These are phyloP conservation scores for Talaromyces sp. DNA, from an alignment of 2,329 filamentous ascomycete genomes.

Conservation along the genomic window DNA sequence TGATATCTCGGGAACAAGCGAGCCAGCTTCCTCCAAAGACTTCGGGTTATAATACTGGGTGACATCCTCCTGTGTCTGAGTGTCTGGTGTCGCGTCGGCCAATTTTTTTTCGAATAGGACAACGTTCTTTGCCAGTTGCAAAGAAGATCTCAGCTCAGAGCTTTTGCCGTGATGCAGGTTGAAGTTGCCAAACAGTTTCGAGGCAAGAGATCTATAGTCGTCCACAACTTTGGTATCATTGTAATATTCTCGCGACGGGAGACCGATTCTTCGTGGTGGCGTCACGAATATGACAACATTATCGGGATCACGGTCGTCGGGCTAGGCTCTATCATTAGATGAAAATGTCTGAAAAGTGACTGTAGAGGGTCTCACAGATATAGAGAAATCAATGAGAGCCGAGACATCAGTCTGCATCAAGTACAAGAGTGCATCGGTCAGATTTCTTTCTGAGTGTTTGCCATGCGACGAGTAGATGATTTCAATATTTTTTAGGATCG, in stretches of 20 bases:
- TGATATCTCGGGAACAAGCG: constrained; percentile 56
- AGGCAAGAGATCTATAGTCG: constrained; percentile 49
- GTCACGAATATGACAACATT: constrained; percentile 48
- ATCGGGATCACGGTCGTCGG: constrained; percentile 56
- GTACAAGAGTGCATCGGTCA: constrained; percentile 38
- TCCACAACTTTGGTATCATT: constrained; percentile 52
- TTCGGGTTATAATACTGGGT: constrained; percentile 67
- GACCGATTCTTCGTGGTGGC: constrained; percentile 50
- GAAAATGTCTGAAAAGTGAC: not conserved
- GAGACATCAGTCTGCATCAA: constrained; percentile 37
- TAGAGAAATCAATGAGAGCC: constrained; percentile 31
- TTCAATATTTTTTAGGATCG: constrained; percentile 54
- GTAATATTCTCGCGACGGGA: constrained; percentile 62
- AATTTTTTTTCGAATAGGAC: constrained; percentile 61
- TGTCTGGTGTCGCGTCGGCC: constrained; percentile 56
- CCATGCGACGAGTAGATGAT: constrained; percentile 41
- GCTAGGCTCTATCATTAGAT: constrained; percentile 24
- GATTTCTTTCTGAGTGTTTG: constrained; percentile 24
- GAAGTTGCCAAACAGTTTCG: constrained; percentile 42
- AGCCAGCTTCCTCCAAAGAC: constrained; percentile 54
- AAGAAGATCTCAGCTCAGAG: not conserved
- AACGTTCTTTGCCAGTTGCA: constrained; percentile 39
- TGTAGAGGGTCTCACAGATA: constrained; percentile 29
- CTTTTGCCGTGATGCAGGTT: not conserved
- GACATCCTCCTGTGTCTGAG: constrained; percentile 59